These are phyloP conservation scores for Melanogaster broomeanus DNA, from an alignment of 768 basidiomycete species.

Conservation along the genomic window DNA sequence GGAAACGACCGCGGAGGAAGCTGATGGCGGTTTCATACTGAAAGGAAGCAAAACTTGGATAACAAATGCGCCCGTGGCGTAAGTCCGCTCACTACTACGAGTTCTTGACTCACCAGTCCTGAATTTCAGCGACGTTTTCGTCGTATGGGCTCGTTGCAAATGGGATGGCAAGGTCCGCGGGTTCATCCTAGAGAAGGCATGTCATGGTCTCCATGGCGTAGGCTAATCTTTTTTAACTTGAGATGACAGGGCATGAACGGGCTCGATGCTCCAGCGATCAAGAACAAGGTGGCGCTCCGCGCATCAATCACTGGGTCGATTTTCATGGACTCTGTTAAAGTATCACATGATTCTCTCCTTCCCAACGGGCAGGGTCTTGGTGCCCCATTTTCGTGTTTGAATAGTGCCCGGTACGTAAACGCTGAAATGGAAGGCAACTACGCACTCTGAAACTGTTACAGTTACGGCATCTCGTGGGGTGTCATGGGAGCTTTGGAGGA, in stretches of 20 bases:
- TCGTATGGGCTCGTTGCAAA: conserved; percentile 93
- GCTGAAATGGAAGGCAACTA: background rate
- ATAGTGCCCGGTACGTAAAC: conserved; percentile 67
- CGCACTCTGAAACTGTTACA: conserved; percentile 21
- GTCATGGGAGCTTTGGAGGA: conserved; percentile 96
- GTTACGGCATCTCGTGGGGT: conserved; percentile 92
- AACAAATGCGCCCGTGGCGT: conserved; percentile 90
- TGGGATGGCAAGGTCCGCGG: conserved; percentile 93
- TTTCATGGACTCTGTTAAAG: conserved; percentile 89
- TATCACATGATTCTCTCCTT: conserved; percentile 73
- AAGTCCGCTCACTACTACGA: conserved; percentile 30
- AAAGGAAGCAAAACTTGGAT: conserved; percentile 99
- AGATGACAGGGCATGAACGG: conserved; percentile 72
- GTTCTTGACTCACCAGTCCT: conserved; percentile 8
- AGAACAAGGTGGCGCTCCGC: conserved; percentile 90
- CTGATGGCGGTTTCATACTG: conserved; percentile 80
- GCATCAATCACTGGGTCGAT: conserved; percentile 84
- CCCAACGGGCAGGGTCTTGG: conserved; percentile 77
- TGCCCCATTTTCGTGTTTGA: conserved; percentile 90
- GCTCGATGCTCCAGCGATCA: conserved; percentile 82
- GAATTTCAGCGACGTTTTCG: conserved; percentile 71
- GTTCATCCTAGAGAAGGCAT: conserved; percentile 87
- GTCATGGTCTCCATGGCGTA: background rate
- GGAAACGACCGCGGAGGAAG: conserved; percentile 89
- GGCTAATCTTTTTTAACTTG: background rate